These are phyloP conservation scores for Penicillium palitans DNA, from an alignment of 2,329 filamentous ascomycete species.

Conservation along the genomic window DNA sequence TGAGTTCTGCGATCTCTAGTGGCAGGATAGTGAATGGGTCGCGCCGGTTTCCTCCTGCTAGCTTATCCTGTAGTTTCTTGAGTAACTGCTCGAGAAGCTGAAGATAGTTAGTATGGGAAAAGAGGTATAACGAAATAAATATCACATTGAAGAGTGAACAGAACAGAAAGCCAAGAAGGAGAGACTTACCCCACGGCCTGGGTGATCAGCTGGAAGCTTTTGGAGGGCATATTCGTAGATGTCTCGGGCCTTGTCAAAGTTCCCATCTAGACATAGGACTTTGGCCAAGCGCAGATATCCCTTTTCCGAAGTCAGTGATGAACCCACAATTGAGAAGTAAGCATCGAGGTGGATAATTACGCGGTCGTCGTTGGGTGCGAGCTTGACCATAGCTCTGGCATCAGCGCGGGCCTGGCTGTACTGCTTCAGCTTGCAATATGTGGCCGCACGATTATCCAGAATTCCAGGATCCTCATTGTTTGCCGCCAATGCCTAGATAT, in stretches of 20 bases:
- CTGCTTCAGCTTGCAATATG: slow-evolving; percentile 54
- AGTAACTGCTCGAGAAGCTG: slow-evolving; percentile 36
- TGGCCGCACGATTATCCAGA: slow-evolving; percentile 58
- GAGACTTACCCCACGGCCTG: slow-evolving; percentile 27
- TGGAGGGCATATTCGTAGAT: slow-evolving; percentile 60
- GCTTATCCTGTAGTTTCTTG: slow-evolving; percentile 50
- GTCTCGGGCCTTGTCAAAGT: slow-evolving; percentile 52
- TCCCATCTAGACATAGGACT: slow-evolving; percentile 47
- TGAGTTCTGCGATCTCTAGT: slow-evolving; percentile 53
- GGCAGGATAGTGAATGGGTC: slow-evolving; percentile 58
- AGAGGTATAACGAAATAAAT: neutral
- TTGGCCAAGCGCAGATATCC: slow-evolving; percentile 7
- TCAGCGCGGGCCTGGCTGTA: slow-evolving; percentile 55
- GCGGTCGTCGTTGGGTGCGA: slow-evolving; percentile 52
- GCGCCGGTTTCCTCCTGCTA: slow-evolving; percentile 39
- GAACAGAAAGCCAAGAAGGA: neutral
- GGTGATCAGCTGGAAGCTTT: slow-evolving; percentile 45
- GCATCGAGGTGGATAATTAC: slow-evolving; percentile 30
- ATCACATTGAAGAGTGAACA: neutral
- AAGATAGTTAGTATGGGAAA: neutral
- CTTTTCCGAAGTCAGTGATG: neutral
- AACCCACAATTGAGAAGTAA: neutral
- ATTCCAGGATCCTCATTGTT: slow-evolving; percentile 42
- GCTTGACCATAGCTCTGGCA: slow-evolving; percentile 58
- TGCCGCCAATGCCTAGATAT: slow-evolving; percentile 39